phyloP scores from a whole-genome alignment of 2,329 filamentous ascomycete species.

The Arthroderma sp. region DNA sequence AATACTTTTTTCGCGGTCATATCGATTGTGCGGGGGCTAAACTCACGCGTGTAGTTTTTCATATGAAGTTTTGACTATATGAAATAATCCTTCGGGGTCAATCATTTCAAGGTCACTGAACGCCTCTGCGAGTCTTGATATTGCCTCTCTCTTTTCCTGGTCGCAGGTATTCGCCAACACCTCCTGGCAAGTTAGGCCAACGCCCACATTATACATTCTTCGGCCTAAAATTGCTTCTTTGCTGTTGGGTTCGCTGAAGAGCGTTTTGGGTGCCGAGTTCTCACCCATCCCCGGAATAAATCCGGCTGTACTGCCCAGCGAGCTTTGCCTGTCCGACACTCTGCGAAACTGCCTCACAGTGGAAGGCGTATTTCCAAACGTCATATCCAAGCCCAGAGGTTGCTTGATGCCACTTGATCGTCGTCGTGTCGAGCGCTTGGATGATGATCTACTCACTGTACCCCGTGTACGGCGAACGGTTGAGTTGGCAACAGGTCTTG shows the following conservation, averaged over 20 bases:
- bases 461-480: slow-evolving; percentile 41
- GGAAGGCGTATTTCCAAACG: slow-evolving; percentile 84
- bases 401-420: slow-evolving; percentile 49
- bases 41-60: slow-evolving; percentile 50
- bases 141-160: slow-evolving; percentile 64
- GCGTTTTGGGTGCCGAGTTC: slow-evolving; percentile 28
- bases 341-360: slow-evolving; percentile 85
- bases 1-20: background rate
- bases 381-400: slow-evolving; percentile 78
- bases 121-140: slow-evolving; percentile 72
- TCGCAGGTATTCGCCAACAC: slow-evolving; percentile 66
- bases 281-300: slow-evolving; percentile 27
- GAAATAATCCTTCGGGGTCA: slow-evolving; percentile 81
- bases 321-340: slow-evolving; percentile 56
- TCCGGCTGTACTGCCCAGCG: slow-evolving; percentile 19
- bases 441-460: slow-evolving; percentile 38
- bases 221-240: slow-evolving; percentile 78
- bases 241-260: slow-evolving; percentile 31
- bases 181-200: slow-evolving; percentile 76
- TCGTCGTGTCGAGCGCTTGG: slow-evolving; percentile 31
- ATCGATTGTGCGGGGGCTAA: background rate
- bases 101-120: slow-evolving; percentile 73
- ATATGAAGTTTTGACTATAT: slow-evolving; percentile 67
- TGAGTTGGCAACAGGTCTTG: slow-evolving; percentile 46
- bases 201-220: slow-evolving; percentile 64